Base-by-base conservation (phyloP, 371 early-diverging fungal genomes). In the Lichtheimia corymbifera region DNA sequence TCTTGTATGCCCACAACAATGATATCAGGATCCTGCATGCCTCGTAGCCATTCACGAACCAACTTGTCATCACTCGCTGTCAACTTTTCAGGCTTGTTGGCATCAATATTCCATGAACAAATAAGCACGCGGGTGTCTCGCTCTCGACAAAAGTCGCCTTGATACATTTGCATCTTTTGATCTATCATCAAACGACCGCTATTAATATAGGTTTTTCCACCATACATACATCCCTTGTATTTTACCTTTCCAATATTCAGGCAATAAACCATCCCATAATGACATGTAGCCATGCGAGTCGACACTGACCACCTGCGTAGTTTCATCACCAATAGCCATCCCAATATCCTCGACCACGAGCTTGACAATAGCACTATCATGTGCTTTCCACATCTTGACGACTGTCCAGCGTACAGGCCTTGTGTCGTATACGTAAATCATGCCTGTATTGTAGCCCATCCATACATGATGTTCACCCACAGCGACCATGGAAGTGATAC, bases 1-100 rank as follows among this genome's bases (percentile, higher is more conserved):
- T 96, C 96, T 74, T 96, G 96, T 60, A 94, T 89, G 5, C 92
- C 93, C 35, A 94, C 80, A 3, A 90, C 90, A 68, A 93, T 88
- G 28, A 96, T 84, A 78, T 81, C 53, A 2, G 96, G 93, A 24
- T 78, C 77, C n/a, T 80, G 71, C 57, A 77, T 79, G 42, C 77
- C 70, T 1, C 76, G 70, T 7, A 90, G 63, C 88, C 87, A 89
- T 66, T 75, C 62, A 43, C 61, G 53, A 63, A 80, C 52, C 65
- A 71, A 47, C 65, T 78, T 53, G 61, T 73, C 58, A 67, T 84
- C 70, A 11, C 71, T 68, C 1, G 76, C 80, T 3, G 70, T 27
- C 5, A 76, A 56, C 56, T 64, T 76, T 35, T 74, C 73, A 2
- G 93, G 88, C 59, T 85, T 80, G 14, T 75, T 79, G 1, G 93